These are phyloP conservation scores for Platanthera zijinensis DNA, from an alignment of 106 monocot genomes.

Conservation along the genomic window DNA sequence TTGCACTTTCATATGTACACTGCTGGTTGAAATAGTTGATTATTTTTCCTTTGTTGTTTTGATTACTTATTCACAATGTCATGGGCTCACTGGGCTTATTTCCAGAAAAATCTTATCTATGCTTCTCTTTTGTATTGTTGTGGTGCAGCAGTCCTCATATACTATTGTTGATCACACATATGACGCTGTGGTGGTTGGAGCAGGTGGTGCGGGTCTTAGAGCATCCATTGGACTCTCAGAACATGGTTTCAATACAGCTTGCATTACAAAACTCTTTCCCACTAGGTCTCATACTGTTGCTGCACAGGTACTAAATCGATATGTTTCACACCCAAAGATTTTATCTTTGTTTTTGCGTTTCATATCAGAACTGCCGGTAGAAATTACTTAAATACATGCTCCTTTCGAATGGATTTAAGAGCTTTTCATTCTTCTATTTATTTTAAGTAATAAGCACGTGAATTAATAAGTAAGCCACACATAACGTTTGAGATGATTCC, in stretches of 20 bases:
- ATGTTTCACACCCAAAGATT: background rate
- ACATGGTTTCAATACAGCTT: slow-evolving; percentile 73
- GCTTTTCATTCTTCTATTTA: background rate
- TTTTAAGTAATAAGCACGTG: background rate
- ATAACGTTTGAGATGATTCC: background rate
- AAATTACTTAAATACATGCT: background rate
- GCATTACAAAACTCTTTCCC: slow-evolving; percentile 78
- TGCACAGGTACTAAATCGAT: slow-evolving; percentile 41
- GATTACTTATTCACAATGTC: background rate
- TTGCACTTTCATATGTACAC: background rate
- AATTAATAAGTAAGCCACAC: background rate
- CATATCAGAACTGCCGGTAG: background rate
- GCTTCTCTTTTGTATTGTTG: background rate
- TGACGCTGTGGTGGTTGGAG: slow-evolving; percentile 81
- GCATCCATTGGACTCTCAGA: slow-evolving; percentile 71
- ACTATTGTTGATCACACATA: slow-evolving; percentile 71
- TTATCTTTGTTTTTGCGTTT: background rate
- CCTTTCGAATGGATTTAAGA: background rate
- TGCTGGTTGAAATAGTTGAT: background rate
- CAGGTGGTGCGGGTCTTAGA: slow-evolving; percentile 66
- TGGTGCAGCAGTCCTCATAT: slow-evolving; percentile 31
- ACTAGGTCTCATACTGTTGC: slow-evolving; percentile 74
- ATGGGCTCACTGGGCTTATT: background rate
- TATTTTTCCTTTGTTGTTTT: background rate
- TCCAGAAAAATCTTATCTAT: slow-evolving; percentile 2